These are phyloP conservation scores for Colletotrichum magnum DNA, from an alignment of 2,329 filamentous ascomycete genomes.

Conservation along the genomic window DNA sequence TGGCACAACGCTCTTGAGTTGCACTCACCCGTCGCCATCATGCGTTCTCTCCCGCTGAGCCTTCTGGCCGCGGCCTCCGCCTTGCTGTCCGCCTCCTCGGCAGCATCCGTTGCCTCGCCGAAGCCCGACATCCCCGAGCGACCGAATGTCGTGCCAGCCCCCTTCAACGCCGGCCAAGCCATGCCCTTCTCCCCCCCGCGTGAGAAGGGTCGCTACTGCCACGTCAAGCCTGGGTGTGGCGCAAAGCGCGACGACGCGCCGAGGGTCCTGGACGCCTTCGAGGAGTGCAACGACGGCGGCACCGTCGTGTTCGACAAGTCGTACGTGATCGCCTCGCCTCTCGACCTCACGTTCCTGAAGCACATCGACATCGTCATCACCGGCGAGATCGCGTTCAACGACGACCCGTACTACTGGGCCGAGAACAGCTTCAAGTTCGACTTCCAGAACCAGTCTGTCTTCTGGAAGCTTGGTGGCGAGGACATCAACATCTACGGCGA, in stretches of 20 bases:
- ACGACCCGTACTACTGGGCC: constrained; percentile 79
- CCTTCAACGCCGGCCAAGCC: constrained; percentile 23
- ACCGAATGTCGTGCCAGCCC: constrained; percentile 29
- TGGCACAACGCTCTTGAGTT: not conserved
- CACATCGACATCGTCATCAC: constrained; percentile 72
- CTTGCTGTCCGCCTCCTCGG: constrained; percentile 2
- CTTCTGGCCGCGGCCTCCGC: constrained; percentile 21
- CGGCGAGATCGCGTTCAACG: constrained; percentile 73
- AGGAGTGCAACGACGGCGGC: constrained; percentile 74
- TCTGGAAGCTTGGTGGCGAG: constrained; percentile 50
- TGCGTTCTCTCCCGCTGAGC: constrained; percentile 8
- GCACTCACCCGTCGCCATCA: not conserved
- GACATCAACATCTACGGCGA: constrained; percentile 76
- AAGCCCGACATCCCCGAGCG: constrained; percentile 16
- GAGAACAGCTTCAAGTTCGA: constrained; percentile 73
- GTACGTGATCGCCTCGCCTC: constrained; percentile 74
- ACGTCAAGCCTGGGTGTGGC: constrained; percentile 37
- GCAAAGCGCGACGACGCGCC: constrained; percentile 48
- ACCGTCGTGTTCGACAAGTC: constrained; percentile 71
- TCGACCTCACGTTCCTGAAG: constrained; percentile 76
- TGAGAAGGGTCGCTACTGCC: constrained; percentile 32
- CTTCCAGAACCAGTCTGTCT: constrained; percentile 74
- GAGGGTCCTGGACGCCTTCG: constrained; percentile 67
- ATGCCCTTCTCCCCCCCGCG: constrained; percentile 33
- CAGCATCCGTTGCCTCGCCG: constrained; percentile 4